Evolutionary conservation across 805 yeast species (phyloP), one percentile per base, ranked within the genome.

Genomic region (Nakazawaea ernobii): DNA sequence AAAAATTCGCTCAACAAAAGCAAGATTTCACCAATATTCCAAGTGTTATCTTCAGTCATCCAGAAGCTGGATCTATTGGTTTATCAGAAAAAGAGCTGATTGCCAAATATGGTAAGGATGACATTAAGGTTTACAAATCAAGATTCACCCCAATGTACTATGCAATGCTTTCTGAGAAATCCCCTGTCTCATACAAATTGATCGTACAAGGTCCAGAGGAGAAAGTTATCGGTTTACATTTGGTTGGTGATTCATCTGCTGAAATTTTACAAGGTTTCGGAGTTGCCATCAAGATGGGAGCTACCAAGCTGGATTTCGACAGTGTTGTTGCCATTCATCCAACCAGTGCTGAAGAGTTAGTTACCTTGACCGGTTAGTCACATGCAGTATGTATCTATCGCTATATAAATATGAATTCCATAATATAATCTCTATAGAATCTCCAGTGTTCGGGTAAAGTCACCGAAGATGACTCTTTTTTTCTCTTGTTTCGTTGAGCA

Each of bases 191-290:
- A 35, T 94, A 94, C 74, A 90, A 89, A 68, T 67, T 94, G 50
- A 74, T 94, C 42, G 77, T 81, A 60, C 77, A 82, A 32, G 95
- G 97, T 14, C 69, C 76, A 41, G 82, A 87, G 37, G 98, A 94
- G 67, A 91, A 88, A 69, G 96, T 94, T 48, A 95, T 94, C 52
- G 99, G 99, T 28, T 70, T 94, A 56, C 99, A 94, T 67, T 68
- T 94, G 48, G 86, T 91, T 55, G 99, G 99, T 52, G 98, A 91
- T 60, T 69, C 79, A 8, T 80, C 94, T 45, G 81, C 96, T 30
- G 99, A 94, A 68, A 91, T 94, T 50, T 75, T 94, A 58, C 99
- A 94, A 74, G 99, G 99, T 35, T 94, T 94, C 60, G 99, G 98
- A 50, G 99, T 91, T 46, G 99, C 99, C 43, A 72, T 94, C 54